These are phyloP conservation scores for Curvularia hawaiiensis DNA, from an alignment of 2,329 filamentous ascomycete species.

Conservation along the genomic window DNA sequence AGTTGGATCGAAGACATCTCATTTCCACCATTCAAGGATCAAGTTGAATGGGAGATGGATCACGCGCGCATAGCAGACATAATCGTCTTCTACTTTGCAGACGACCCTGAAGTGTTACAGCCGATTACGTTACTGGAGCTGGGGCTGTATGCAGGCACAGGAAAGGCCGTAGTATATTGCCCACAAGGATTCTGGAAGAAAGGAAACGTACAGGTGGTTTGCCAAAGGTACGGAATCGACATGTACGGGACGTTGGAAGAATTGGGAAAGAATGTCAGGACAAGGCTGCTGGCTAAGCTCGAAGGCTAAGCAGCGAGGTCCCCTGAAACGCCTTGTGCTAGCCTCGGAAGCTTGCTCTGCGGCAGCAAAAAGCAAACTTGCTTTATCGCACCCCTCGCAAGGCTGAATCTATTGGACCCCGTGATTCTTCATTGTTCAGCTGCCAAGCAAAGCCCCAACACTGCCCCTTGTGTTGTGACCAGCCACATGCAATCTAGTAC, in stretches of 20 bases:
- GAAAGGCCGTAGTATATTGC: conserved; percentile 59
- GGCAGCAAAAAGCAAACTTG: too few relatives aligned
- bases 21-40: conserved; percentile 58
- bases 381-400: not conserved
- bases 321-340: not conserved
- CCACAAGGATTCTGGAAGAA: conserved; percentile 61
- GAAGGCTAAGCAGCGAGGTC: not conserved
- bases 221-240: conserved; percentile 51
- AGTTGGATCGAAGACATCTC: conserved; percentile 61
- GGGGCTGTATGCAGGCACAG: conserved; percentile 55
- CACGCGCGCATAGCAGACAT: conserved; percentile 60
- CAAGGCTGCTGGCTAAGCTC: conserved; percentile 21
- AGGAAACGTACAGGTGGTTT: conserved; percentile 66
- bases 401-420: not conserved
- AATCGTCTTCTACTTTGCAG: conserved; percentile 60
- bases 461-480: not conserved
- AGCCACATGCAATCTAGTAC: not conserved
- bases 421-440: conserved; percentile 4
- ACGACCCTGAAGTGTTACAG: conserved; percentile 54
- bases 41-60: conserved; percentile 67
- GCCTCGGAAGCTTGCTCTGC: not conserved
- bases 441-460: conserved; percentile 14
- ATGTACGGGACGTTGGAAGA: conserved; percentile 52
- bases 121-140: conserved; percentile 66
- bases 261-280: conserved; percentile 44